Conservation (phyloP, 1,284 basidiomycete species). For the Sporisorium sorghi region DNA sequence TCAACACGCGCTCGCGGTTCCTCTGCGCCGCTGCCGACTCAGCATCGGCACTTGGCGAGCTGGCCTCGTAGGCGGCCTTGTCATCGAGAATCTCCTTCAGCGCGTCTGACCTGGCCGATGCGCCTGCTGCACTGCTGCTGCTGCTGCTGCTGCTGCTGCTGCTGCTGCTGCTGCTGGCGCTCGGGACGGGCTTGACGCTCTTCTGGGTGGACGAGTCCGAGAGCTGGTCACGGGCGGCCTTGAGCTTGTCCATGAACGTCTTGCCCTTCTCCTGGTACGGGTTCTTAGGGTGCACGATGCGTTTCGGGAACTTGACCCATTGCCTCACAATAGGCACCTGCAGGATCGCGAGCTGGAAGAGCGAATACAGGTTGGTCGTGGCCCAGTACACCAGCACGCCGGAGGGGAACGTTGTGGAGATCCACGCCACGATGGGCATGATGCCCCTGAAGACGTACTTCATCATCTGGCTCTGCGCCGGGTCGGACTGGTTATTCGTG, state of each 20-base stretch:
- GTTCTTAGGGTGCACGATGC: constrained; percentile 48
- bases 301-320: constrained; percentile 49
- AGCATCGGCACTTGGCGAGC: background rate
- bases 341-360: constrained; percentile 71
- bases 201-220: constrained; percentile 8
- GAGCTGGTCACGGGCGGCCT: constrained; percentile 21
- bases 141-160: background rate
- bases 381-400: constrained; percentile 77
- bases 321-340: constrained; percentile 50
- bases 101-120: constrained; percentile 26
- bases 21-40: constrained; percentile 14
- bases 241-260: constrained; percentile 46
- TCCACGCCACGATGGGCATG: constrained; percentile 75
- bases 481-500: constrained; percentile 35
- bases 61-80: constrained; percentile 32
- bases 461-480: constrained; percentile 74
- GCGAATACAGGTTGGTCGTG: constrained; percentile 72
- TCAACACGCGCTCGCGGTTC: constrained; percentile 34
- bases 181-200: constrained; percentile 13
- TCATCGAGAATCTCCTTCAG: constrained; percentile 48
- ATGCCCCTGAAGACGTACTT: constrained; percentile 80
- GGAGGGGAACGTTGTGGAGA: constrained; percentile 74
- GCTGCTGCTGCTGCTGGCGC: background rate
- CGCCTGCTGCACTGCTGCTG: background rate
- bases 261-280: constrained; percentile 40